These are phyloP conservation scores for Leccinum pachyderme DNA, from an alignment of 1,284 basidiomycete genomes.

Conservation along the genomic window DNA sequence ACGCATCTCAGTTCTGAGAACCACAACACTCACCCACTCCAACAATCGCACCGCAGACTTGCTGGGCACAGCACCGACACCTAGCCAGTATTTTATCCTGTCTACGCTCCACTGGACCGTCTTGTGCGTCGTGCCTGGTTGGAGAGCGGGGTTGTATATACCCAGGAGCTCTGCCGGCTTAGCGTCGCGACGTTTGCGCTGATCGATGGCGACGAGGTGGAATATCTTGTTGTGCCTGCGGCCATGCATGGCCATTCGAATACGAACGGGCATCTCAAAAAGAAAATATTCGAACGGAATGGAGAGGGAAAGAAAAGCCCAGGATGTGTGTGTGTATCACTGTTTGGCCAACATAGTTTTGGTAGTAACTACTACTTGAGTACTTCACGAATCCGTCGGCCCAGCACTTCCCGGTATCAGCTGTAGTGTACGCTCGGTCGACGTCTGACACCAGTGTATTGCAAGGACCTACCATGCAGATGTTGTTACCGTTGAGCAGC, in stretches of 20 bases:
- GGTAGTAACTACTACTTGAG: not conserved
- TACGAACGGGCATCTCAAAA: constrained; percentile 72
- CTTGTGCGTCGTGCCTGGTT: constrained; percentile 49
- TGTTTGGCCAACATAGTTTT: constrained; percentile 23
- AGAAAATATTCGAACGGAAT: not conserved
- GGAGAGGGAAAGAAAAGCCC: not conserved
- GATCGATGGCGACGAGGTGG: constrained; percentile 86
- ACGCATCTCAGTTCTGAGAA: not conserved
- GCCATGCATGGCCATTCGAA: constrained; percentile 87
- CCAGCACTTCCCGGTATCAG: constrained; percentile 78
- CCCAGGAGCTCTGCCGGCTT: constrained; percentile 89
- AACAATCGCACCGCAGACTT: constrained; percentile 77
- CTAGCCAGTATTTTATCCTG: constrained; percentile 89
- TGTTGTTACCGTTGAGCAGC: constrained; percentile 95
- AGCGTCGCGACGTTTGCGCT: constrained; percentile 76
- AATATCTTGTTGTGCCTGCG: constrained; percentile 77
- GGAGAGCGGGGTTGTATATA: constrained; percentile 75
- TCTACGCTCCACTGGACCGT: constrained; percentile 88
- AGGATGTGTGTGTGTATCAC: constrained; percentile 16
- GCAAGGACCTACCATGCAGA: constrained; percentile 79
- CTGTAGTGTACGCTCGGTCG: constrained; percentile 36
- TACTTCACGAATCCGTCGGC: constrained; percentile 43
- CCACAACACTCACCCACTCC: constrained; percentile 63
- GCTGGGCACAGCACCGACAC: constrained; percentile 81
- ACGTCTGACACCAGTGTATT: not conserved